Base-by-base conservation (phyloP, 768 basidiomycete genomes). In the Lyophyllum atratum region DNA sequence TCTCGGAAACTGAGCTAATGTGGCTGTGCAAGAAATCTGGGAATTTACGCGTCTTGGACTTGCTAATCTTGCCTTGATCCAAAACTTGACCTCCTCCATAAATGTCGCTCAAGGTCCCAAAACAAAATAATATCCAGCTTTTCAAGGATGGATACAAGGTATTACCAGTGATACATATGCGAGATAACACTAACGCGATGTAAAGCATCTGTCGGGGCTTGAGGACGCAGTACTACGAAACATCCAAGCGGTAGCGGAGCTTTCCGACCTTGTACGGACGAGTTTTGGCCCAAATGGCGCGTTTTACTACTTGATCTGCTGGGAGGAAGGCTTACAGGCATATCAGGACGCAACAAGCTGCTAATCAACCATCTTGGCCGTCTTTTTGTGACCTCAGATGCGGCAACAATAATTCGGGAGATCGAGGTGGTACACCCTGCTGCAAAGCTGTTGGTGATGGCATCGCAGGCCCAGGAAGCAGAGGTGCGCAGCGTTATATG, bases 141-240 rank as follows among this genome's bases (percentile, higher is more conserved):
- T 98, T 99, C 83, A 98, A 98, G 73, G 93, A 97, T 29, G 96
- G 96, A 24, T 95, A 93, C 84, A 97, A 96, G 82, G 94, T 91
- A 59, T 14, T 44, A 50, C 21, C 40, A 17, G 45, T 28, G 31
- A 24, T 4, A 31, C 17, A 54, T 37, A 9, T 44, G 12, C 4
- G 22, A 25, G 26, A 31, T 28, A 17, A 49, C 42, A 46, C 58
- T 60, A 48, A 63, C 53, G 46, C 40, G 37, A 24, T 45, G 48
- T 40, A 44, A 70, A 87, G 88, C 86, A 93, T 68, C 76, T 93
- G 34, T 84, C 87, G 74, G 96, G 96, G 1, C 79, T 99, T 56
- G 96, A 99, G 70, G 96, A 99, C 67, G 95, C 96, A n/a, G 90
- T 98, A 31, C 79, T 99, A 62, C 85, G 96, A 61, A 97, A 97